Percentiles rank a stretch among this genome's conserved stretches.
Evolutionary conservation across 78 protist genomes (phyloP).

Genomic region (Protostelium mycophagum): DNA sequence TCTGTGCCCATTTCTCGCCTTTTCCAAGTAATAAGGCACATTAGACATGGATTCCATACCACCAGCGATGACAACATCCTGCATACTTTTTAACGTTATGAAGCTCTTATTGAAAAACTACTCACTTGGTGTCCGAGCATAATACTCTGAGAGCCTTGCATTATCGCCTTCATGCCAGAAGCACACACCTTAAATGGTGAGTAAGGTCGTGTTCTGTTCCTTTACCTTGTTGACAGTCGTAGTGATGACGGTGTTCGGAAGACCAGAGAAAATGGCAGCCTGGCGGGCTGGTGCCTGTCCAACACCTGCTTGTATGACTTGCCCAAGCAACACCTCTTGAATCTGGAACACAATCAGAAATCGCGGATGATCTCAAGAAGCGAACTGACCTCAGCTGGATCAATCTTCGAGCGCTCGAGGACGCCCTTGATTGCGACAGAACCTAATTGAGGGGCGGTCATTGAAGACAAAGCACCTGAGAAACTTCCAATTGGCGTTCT

Average conservation of each 20-base stretch:
- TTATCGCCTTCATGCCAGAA: conserved; percentile 94
- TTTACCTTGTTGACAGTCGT: conserved; percentile 61
- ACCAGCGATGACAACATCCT: conserved; percentile 78
- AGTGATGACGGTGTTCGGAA: conserved; percentile 24
- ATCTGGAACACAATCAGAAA: background rate
- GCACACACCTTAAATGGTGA: conserved; percentile 83
- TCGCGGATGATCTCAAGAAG: background rate
- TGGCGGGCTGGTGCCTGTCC: conserved; percentile 89
- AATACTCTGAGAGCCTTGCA: conserved; percentile 85
- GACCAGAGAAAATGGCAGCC: conserved; percentile 79
- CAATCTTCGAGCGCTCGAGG: conserved; percentile 59
- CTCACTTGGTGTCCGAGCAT: conserved; percentile 61
- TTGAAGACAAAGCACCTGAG: conserved; percentile 48
- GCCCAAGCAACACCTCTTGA: conserved; percentile 85
- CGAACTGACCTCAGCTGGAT: conserved; percentile 9
- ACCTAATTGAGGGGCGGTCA: conserved; percentile 83
- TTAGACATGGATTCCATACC: conserved; percentile 98
- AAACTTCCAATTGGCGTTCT: conserved; percentile 89
- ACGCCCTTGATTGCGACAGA: conserved; percentile 74
- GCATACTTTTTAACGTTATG: background rate
- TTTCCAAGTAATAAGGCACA: conserved; percentile 80
- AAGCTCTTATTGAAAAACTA: background rate
- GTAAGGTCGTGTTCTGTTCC: background rate
- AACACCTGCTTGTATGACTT: conserved; percentile 73
- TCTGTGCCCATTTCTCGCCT: conserved; percentile 69